Base-by-base conservation (phyloP, 352 stramenopile species). In the Phytophthora litchii region DNA sequence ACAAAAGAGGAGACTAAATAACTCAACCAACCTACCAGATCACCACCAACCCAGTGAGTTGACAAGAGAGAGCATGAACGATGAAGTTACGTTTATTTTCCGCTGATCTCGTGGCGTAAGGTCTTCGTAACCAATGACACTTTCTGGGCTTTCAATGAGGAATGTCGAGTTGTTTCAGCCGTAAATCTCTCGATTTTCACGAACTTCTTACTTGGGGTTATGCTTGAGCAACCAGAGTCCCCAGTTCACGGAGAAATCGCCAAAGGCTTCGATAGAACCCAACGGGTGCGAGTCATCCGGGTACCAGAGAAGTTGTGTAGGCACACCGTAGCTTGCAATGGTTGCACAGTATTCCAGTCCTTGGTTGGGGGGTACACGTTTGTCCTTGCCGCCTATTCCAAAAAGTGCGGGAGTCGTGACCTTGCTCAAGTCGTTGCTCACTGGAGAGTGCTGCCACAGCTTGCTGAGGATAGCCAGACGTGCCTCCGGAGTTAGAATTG, bases 301-400 rank as follows among this genome's bases (percentile, higher is more conserved):
- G 49, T 92, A 92, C 80, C 76, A 94, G 1, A 90, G 61, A 38
- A 81, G 67, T 25, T 79, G 69, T 14, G 77, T 91, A 36, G 74
- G 60, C 8, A 86, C 69, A 12, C 77, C 75, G 27, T 84, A 72
- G 20, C 65, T 70, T 7, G 63, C 25, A 47, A 99, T 78, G 29
- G 87, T 81, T 57, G 97, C 87, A 65, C 93, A 97, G 48, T 92
- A 97, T 67, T 98, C 94, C 19, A 98, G 68, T 4, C 94, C 94
- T 74, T 98, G 92, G 1, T 70, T 96, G 6, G 83, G 83, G 19
- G 91, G 91, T 41, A 98, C 94, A 43, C 95, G 84, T 20, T 84
- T 81, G 57, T 99, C 96, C 54, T 94, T 92, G 49, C 83, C 85
- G 3, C 95, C 96, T 5, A 98, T 70, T 44, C 89, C 94, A 38